Percentiles rank a stretch among this genome's conserved stretches.
phyloP scores from a whole-genome alignment of 768 basidiomycete species.

The Baorangia bicolor region DNA sequence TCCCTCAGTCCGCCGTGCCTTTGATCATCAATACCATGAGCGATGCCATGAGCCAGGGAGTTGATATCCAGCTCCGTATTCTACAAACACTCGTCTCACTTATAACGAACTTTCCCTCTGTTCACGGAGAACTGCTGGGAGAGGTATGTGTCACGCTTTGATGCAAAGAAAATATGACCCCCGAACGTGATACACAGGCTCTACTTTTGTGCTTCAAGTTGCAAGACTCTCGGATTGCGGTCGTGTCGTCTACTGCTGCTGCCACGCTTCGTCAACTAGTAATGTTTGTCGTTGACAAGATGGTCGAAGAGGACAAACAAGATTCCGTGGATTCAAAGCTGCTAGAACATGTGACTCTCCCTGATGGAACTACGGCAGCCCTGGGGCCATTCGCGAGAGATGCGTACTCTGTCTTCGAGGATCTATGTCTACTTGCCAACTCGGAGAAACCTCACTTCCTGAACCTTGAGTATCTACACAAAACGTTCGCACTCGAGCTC shows the following conservation, averaged over 20 bases:
- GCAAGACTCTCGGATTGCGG: constrained; percentile 93
- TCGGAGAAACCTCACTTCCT: constrained; percentile 79
- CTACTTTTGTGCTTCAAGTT: constrained; percentile 92
- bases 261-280: constrained; percentile 94
- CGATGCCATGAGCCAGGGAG: constrained; percentile 88
- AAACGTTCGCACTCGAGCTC: constrained; percentile 95
- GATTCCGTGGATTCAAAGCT: constrained; percentile 25
- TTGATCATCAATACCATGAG: constrained; percentile 81
- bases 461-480: constrained; percentile 76
- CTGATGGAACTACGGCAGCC: constrained; percentile 61
- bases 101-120: constrained; percentile 80
- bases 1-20: constrained; percentile 76
- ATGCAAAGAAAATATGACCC: neutral
- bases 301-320: constrained; percentile 70
- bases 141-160: constrained; percentile 53
- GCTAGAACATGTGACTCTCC: constrained; percentile 51
- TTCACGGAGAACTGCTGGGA: constrained; percentile 77
- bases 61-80: constrained; percentile 94
- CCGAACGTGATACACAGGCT: constrained; percentile 50
- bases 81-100: constrained; percentile 90
- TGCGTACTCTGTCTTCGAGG: constrained; percentile 87
- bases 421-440: constrained; percentile 86
- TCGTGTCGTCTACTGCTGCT: constrained; percentile 95
- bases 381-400: constrained; percentile 80
- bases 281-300: constrained; percentile 97